phyloP scores from a whole-genome alignment of 805 yeast genomes.

The Scheffersomyces coipomensis region DNA sequence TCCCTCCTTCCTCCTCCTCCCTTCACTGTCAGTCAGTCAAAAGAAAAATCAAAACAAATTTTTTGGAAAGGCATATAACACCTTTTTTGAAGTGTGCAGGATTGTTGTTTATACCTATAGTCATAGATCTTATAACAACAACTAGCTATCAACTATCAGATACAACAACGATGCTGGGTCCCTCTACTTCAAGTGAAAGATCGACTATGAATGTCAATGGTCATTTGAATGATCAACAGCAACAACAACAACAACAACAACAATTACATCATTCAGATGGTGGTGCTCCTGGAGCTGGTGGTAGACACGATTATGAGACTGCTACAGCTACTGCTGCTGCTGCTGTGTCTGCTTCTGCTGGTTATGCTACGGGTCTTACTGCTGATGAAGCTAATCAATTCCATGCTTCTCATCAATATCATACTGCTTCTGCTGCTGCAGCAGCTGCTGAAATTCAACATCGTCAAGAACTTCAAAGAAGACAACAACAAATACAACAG shows the following conservation, averaged over 20 bases:
- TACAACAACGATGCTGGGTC: constrained; percentile 21
- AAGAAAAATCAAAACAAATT: not conserved
- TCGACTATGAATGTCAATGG: constrained; percentile 15
- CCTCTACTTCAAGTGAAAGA: constrained; percentile 31
- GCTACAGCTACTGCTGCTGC: constrained; percentile 16
- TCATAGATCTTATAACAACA: constrained; percentile 1
- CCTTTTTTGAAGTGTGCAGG: constrained; percentile 19
- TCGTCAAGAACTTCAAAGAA: constrained; percentile 14
- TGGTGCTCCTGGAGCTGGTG: constrained; percentile 5
- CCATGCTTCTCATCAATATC: constrained; percentile 13
- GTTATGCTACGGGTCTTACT: constrained; percentile 1
- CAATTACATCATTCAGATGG: constrained; percentile 8
- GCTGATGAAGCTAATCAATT: constrained; percentile 5
- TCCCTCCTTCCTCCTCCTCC: too few species aligned
- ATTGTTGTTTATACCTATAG: constrained; percentile 17
- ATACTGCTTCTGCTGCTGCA: constrained; percentile 12
- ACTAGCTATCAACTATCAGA: constrained; percentile 4
- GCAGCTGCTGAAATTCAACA: constrained; percentile 18
- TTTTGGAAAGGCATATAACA: constrained; percentile 4
- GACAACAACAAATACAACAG: constrained; percentile 12
- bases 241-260: constrained; percentile 12
- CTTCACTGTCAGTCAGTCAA: not conserved
- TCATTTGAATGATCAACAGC: constrained; percentile 13
- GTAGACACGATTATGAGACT: constrained; percentile 4
- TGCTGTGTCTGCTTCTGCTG: constrained; percentile 11